Conservation (phyloP, 2,329 filamentous ascomycete genomes). For the Clathrospora elynae region DNA sequence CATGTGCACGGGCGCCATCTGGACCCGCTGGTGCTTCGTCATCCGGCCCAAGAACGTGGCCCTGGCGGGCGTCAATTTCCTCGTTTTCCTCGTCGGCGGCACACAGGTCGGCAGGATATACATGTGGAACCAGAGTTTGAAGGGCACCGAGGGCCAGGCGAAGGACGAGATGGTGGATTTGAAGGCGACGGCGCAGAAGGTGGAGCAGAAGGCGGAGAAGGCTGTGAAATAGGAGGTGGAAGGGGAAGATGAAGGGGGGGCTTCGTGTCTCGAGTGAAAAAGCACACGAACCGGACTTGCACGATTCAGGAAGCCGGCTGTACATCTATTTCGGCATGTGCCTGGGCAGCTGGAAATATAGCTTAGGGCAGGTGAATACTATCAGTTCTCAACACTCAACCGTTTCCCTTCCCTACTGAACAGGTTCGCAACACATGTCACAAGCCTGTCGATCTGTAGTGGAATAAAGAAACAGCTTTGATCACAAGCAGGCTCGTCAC, state of each 20-base stretch:
- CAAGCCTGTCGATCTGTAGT: no score
- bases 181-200: constrained; percentile 40
- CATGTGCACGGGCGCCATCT: constrained; percentile 90
- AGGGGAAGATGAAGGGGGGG: neutral
- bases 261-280: no score
- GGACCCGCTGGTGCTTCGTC: constrained; percentile 98
- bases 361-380: no score
- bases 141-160: constrained; percentile 53
- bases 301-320: no score
- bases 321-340: no score
- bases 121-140: constrained; percentile 65
- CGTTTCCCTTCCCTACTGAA: no score
- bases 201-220: constrained; percentile 29
- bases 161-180: constrained; percentile 44
- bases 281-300: no score
- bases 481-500: no score
- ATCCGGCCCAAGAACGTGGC: constrained; percentile 93
- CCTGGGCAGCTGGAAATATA: no score
- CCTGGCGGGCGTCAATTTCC: constrained; percentile 96
- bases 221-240: constrained; percentile 8
- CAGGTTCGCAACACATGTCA: no score
- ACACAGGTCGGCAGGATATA: constrained; percentile 81
- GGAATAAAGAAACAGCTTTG: no score
- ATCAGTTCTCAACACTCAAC: no score
- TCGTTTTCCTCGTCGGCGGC: constrained; percentile 85